Evolutionary conservation across 805 yeast species (phyloP).

Genomic region (Kazachstania kunashirensis): DNA sequence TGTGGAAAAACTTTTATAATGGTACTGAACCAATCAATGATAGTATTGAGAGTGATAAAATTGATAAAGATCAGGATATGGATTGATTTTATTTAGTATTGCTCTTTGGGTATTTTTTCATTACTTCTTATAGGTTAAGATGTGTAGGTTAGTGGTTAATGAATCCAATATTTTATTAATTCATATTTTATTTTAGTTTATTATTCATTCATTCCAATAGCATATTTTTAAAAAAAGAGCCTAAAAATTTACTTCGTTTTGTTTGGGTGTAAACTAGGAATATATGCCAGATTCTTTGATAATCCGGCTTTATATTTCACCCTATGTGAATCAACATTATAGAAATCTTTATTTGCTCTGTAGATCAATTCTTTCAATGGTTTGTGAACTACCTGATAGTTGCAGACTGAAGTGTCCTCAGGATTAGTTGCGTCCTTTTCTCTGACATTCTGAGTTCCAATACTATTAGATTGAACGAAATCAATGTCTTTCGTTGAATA

Average conservation of each 20-base stretch:
- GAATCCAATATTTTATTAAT: no score
- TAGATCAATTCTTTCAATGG: conserved; percentile 21
- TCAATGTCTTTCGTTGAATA: no score
- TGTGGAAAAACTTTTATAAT: conserved; percentile 63
- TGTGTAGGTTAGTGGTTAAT: no score
- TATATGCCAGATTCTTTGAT: conserved; percentile 10
- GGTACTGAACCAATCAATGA: conserved; percentile 27
- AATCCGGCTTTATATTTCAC: conserved; percentile 21
- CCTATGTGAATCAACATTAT: conserved; percentile 19
- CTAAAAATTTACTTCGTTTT: no score
- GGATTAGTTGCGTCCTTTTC: background rate
- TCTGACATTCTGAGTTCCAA: background rate
- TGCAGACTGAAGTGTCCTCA: no score
- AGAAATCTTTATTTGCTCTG: conserved; percentile 18
- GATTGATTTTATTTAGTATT: no score
- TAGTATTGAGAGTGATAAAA: conserved; percentile 5
- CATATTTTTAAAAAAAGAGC: no score
- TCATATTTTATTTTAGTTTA: background rate
- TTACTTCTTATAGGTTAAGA: no score
- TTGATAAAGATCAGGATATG: conserved; percentile 5
- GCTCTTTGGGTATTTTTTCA: no score
- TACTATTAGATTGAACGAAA: no score
- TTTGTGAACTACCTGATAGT: conserved; percentile 12
- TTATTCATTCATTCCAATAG: no score
- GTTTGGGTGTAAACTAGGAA: conserved; percentile 4